Evolutionary conservation across 2,329 filamentous ascomycete species (phyloP).

Genomic region (Sporothrix inflata): DNA sequence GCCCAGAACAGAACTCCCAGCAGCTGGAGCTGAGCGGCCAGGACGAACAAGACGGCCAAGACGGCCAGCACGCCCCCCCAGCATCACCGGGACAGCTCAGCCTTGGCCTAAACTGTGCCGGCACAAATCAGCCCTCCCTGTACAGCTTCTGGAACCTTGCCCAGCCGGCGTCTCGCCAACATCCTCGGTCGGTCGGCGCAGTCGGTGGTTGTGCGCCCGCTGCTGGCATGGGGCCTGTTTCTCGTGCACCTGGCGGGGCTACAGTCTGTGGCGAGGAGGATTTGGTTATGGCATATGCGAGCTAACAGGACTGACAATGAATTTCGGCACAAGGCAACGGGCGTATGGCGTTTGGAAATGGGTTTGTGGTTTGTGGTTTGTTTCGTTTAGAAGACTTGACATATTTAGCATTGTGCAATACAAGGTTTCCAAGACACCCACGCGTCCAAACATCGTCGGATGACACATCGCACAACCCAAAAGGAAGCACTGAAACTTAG

Average conservation of each 20-base stretch:
- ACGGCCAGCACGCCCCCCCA: neutral
- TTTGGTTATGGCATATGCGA: neutral
- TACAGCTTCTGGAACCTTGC: conserved; percentile 65
- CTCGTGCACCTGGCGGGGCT: neutral
- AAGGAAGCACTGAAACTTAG: neutral
- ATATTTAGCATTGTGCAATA: neutral
- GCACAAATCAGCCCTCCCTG: conserved; percentile 53
- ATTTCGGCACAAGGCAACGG: neutral
- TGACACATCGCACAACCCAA: neutral
- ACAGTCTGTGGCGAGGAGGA: neutral
- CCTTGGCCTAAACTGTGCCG: conserved; percentile 13
- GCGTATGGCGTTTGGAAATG: neutral
- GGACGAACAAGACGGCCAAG: neutral
- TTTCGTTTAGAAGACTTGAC: neutral
- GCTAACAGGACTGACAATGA: neutral
- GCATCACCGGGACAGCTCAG: neutral
- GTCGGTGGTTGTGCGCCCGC: neutral
- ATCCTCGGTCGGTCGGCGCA: neutral
- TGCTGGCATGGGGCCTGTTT: neutral
- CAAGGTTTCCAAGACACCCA: neutral
- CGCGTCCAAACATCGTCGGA: too few relatives aligned
- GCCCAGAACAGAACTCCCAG: neutral
- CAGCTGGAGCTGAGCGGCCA: neutral
- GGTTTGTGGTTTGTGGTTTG: neutral
- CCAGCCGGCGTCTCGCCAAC: conserved; percentile 32